Evolutionary conservation across 495 filamentous ascomycete genomes (phyloP).

Genomic region (Wilcoxina mikolae): DNA sequence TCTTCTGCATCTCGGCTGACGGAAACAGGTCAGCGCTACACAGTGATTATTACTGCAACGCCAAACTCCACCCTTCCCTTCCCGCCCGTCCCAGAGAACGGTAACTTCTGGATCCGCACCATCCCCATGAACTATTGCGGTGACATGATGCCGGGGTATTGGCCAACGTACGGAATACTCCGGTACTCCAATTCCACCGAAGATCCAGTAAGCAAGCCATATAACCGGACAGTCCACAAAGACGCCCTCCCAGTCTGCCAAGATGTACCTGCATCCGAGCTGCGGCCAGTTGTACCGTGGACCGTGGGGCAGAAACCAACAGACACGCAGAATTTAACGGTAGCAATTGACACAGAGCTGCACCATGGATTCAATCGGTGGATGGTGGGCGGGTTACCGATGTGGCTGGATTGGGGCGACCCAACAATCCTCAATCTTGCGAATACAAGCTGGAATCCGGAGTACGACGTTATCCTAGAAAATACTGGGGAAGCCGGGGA

Average conservation of each 20-base stretch:
- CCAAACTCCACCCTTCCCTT: neutral
- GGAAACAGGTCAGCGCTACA: conserved; percentile 24
- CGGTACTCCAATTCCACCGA: conserved; percentile 5
- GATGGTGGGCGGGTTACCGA: neutral
- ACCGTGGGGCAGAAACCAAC: neutral
- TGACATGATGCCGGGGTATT: neutral
- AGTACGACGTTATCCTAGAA: neutral
- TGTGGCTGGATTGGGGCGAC: conserved; percentile 21
- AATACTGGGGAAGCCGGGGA: neutral
- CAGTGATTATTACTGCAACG: conserved; percentile 27
- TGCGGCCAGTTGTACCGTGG: neutral
- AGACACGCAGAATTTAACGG: neutral
- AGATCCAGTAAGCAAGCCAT: neutral
- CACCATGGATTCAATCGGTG: neutral
- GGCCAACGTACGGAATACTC: conserved; percentile 18
- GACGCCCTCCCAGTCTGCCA: neutral
- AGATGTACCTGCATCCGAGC: neutral
- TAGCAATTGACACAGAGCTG: neutral
- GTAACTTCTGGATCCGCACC: conserved; percentile 1
- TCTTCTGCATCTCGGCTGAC: neutral
- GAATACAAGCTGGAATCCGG: conserved; percentile 1
- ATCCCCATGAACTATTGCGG: conserved; percentile 11
- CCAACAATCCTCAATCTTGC: conserved; percentile 26
- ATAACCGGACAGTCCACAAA: neutral
- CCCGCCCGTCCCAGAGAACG: neutral